Evolutionary conservation across 2,329 filamentous ascomycete species (phyloP).

Genomic region (Paecilomyces variotii): DNA sequence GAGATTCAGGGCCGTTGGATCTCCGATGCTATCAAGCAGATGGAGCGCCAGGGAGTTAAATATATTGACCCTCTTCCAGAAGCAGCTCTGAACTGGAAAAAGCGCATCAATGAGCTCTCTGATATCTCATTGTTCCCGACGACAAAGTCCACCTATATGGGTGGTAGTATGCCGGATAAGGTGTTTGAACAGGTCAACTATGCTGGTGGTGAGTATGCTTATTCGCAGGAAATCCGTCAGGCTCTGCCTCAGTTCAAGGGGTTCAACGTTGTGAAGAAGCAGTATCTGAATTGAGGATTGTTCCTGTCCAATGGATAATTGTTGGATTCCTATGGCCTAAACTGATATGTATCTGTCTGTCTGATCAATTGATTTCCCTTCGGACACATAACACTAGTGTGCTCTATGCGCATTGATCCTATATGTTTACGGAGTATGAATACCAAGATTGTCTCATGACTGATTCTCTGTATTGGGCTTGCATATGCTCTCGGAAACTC

Average conservation of each 20-base stretch:
- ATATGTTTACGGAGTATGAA: neutral
- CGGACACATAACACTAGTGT: neutral
- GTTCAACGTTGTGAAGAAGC: constrained; percentile 11
- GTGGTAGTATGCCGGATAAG: constrained; percentile 49
- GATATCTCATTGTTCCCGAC: constrained; percentile 42
- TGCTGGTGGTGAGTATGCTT: constrained; percentile 16
- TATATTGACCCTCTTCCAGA: constrained; percentile 45
- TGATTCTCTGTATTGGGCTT: neutral
- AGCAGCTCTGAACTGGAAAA: constrained; percentile 44
- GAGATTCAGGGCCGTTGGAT: constrained; percentile 53
- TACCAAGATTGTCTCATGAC: neutral
- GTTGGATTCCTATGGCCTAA: neutral
- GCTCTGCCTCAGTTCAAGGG: constrained; percentile 11
- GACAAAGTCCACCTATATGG: constrained; percentile 48
- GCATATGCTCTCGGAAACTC: neutral
- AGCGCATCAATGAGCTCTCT: constrained; percentile 38
- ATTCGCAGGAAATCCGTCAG: constrained; percentile 12
- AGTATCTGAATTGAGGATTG: neutral
- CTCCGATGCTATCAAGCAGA: constrained; percentile 42
- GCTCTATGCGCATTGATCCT: neutral
- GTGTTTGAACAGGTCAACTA: constrained; percentile 46
- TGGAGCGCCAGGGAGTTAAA: constrained; percentile 38
- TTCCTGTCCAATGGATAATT: neutral
- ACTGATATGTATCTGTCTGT: neutral
- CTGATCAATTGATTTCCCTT: neutral